Percentiles rank a stretch among this genome's conserved stretches.
Evolutionary conservation across 139 green algal genomes (phyloP).

Genomic region (Nannochloris sp.): DNA sequence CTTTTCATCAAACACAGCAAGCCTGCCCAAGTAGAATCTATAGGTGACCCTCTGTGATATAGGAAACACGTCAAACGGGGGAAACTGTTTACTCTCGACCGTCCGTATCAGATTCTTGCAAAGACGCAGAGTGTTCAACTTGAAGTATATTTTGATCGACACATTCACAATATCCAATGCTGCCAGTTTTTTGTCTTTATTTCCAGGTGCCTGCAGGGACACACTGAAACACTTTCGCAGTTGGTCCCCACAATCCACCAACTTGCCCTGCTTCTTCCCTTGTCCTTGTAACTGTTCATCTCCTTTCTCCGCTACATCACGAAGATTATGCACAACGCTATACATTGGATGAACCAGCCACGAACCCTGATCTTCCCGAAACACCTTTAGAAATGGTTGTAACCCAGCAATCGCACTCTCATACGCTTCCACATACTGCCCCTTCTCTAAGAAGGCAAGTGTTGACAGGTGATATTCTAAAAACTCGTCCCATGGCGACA

Average conservation of each 20-base stretch:
- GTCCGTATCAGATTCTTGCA: slow-evolving; percentile 62
- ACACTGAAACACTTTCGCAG: slow-evolving; percentile 55
- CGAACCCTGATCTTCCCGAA: slow-evolving; percentile 26
- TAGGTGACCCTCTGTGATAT: slow-evolving; percentile 52
- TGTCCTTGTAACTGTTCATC: slow-evolving; percentile 25
- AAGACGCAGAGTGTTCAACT: slow-evolving; percentile 63
- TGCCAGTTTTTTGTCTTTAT: slow-evolving; percentile 52
- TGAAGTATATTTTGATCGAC: slow-evolving; percentile 73
- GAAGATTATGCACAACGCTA: slow-evolving; percentile 35
- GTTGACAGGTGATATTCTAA: slow-evolving; percentile 20
- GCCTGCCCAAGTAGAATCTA: slow-evolving; percentile 59
- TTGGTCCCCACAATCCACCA: slow-evolving; percentile 45
- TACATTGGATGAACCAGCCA: slow-evolving; percentile 43
- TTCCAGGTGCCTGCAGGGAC: slow-evolving; percentile 36
- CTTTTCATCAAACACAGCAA: slow-evolving; percentile 71
- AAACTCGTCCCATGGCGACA: slow-evolving; percentile 29
- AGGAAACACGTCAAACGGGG: slow-evolving; percentile 47
- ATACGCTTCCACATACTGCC: slow-evolving; percentile 26
- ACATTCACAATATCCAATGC: slow-evolving; percentile 55
- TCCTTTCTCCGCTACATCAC: slow-evolving; percentile 27
- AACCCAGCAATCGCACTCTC: slow-evolving; percentile 17
- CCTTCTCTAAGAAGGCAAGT: slow-evolving; percentile 20
- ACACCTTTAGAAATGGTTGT: slow-evolving; percentile 33
- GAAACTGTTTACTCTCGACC: slow-evolving; percentile 40
- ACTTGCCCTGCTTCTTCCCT: slow-evolving; percentile 32